Evolutionary conservation across 169 alveolate genomes (phyloP), one percentile per base, ranked within the genome.

Genomic region (Plasmodium malariae): DNA sequence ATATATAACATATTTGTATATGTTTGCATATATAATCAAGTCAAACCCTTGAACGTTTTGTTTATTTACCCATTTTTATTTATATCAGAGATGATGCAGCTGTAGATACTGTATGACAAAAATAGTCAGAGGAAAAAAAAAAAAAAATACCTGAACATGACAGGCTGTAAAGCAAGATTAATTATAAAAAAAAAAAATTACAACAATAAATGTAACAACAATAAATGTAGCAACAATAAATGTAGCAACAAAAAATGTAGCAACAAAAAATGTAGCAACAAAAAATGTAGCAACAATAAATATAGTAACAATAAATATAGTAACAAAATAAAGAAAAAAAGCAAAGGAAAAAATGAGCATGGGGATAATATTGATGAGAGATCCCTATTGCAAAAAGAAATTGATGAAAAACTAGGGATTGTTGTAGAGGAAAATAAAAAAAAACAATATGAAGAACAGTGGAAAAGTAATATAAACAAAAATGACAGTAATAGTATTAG

Each of bases 391-490:
- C 89, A 78, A 69, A 78, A 63, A 78, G 76, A 65, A 28, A 78
- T 78, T 51, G 89, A 78, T 65, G 89, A 78, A 24, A 78, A 62
- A 49, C 63, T 78, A 78, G 69, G 45, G 5, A 4, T 21, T 5
- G 14, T 78, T 34, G 89, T 78, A 28, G 74, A 78, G 43, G 89
- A 78, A 78, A 78, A 78, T 78, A 78, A 78, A 63, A 78, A 69
- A 32, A 78, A 78, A 37, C 89, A 62, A 30, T 78, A 78, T 69
- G 78, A 78, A 19, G 78, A 78, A 34, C 57, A 48, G 36, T 62
- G 65, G 68, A 78, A 62, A 43, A 62, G 26, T 3, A 51, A 78
- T 36, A 17, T 78, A 6, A 34, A 59, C 17, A 74, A 74, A 12
- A 51, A 63, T 43, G 34, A 57, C 9, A 43, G 45, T 48, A 7